Evolutionary conservation across 345 rosid genomes (phyloP).

Genomic region (Rhodamnia rubescens): DNA sequence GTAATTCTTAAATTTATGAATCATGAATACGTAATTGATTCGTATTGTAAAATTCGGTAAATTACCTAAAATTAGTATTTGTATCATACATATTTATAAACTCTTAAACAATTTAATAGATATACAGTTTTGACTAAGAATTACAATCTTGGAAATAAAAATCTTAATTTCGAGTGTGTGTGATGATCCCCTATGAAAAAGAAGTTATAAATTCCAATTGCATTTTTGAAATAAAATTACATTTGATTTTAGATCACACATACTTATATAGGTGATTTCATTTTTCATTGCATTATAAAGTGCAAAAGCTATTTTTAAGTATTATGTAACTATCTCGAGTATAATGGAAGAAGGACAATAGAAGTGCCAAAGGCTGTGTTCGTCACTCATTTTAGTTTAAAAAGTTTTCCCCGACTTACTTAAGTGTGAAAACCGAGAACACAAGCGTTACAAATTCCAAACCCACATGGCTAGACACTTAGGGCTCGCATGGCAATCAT

Average conservation of each 20-base stretch:
- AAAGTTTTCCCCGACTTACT: no score
- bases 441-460: no score
- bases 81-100: neutral
- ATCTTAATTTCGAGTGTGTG: neutral
- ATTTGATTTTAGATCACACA: neutral
- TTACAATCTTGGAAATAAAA: neutral
- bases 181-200: neutral
- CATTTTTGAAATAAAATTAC: neutral
- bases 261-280: neutral
- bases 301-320: neutral
- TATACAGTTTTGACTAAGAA: neutral
- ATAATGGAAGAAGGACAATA: no score
- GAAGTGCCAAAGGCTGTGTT: no score
- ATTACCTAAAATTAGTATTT: neutral
- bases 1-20: neutral
- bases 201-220: neutral
- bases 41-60: rapidly evolving
- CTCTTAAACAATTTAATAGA: neutral
- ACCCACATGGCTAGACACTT: no score
- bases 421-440: no score
- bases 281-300: neutral
- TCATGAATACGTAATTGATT: neutral
- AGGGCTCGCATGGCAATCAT: no score
- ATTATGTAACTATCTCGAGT: neutral
- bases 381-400: no score